A percentile compares a stretch with the other conserved stretches of the same genome.
Conservation (phyloP, 2,329 filamentous ascomycete species). For the Chalaropsis ovoidea region DNA sequence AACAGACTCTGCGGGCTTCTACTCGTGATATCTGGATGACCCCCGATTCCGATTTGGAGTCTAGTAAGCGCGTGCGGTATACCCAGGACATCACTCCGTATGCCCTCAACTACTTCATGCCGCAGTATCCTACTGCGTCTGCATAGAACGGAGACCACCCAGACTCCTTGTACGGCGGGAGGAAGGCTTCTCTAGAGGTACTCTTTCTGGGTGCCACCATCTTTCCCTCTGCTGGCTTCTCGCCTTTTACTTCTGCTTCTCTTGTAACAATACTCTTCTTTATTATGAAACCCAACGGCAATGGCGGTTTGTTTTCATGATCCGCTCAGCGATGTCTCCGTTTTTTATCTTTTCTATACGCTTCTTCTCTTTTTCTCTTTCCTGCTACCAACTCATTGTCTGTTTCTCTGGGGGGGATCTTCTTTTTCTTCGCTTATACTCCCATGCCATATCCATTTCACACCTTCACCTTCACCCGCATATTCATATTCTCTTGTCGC, state of each 20-base stretch:
- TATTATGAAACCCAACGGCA: neutral
- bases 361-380: neutral
- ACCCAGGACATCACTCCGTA: neutral
- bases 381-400: neutral
- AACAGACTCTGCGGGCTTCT: conserved; percentile 38
- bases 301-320: neutral
- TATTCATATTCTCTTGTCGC: neutral
- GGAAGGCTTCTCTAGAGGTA: neutral
- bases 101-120: conserved; percentile 9
- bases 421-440: neutral
- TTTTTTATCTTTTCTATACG: neutral
- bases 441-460: neutral
- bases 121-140: conserved; percentile 6
- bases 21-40: conserved; percentile 30
- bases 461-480: neutral
- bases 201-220: neutral
- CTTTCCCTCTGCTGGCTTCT: neutral
- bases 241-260: neutral
- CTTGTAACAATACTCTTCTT: conserved; percentile 1
- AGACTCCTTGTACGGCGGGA: neutral
- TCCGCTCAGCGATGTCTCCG: neutral
- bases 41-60: conserved; percentile 30
- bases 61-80: conserved; percentile 11
- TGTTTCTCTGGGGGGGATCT: neutral
- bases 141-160: neutral